These are phyloP conservation scores for Nelumbo lutea DNA, from an alignment of 164 flowering plant species.

Conservation along the genomic window DNA sequence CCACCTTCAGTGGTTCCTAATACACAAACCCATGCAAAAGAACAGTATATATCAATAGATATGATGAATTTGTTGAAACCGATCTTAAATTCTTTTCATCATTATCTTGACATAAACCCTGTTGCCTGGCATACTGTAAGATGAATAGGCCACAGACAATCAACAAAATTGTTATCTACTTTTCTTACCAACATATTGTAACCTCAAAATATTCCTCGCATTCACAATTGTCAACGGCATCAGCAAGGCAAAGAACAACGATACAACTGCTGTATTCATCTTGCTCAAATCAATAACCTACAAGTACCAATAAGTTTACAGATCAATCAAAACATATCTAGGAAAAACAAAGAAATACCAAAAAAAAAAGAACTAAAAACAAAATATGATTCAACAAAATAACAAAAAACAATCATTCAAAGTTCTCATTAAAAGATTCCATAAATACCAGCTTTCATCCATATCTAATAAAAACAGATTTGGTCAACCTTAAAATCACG, in stretches of 20 bases:
- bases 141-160: background rate
- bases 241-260: background rate
- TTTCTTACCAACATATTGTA: conserved; percentile 3
- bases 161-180: background rate
- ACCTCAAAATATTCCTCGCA: background rate
- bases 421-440: too few species aligned
- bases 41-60: too few species aligned
- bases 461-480: too few species aligned
- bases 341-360: background rate
- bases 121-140: too few species aligned
- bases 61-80: too few species aligned
- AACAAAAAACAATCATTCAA: too few species aligned
- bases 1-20: too few species aligned
- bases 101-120: too few species aligned
- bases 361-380: background rate
- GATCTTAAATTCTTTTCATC: too few species aligned
- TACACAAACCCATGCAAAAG: too few species aligned
- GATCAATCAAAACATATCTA: background rate
- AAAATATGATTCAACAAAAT: background rate
- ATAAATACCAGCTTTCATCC: too few species aligned
- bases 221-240: background rate
- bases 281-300: background rate
- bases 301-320: background rate
- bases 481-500: too few species aligned
- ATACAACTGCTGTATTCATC: background rate